Evolutionary conservation across 225 moss, liverwort and hornwort genomes (phyloP), one percentile per base, ranked within the genome.

Genomic region (Neckera pumila): DNA sequence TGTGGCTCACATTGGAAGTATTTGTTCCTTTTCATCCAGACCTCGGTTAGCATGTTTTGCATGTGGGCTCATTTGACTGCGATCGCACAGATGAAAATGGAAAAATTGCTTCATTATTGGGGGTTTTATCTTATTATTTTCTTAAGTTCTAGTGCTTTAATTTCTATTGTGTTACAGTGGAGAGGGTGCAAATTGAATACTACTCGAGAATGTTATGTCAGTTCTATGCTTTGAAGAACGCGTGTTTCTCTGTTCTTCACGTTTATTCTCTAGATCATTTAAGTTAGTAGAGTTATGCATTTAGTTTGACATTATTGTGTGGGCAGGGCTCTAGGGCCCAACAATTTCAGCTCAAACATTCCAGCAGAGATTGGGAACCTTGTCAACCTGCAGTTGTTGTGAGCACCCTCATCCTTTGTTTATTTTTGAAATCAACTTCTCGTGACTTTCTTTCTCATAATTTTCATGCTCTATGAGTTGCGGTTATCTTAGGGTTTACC

Each of bases 291-390:
- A 34, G 47, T 82, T 57, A 4, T 19, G 18, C 30, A 51, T 38
- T 64, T 22, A n/a, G 11, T 26, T 76, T 89, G 61, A 61, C 84
- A 81, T 38, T 74, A 74, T 56, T 36, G 58, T 57, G 51, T 83
- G 30, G 67, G 30, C 90, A 93, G 93, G 53, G 38, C 78, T 54
- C 61, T 91, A 23, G 89, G 90, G 30, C 59, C 54, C 43, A 91
- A 89, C 89, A 63, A 66, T 10, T 87, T 88, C 64, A 47, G 19
- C 57, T 60, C 89, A 47, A 84, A 89, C 25, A 87, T 93, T 87
- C 87, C 93, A 75, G 38, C 90, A 22, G 87, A 4, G 54, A 78
- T 93, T 25, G 90, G 90, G 69, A 91, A 91, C 82, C 91, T 93
- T 23, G 78, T 85, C 78, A 89, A 93, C 79, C 69, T 93, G 82